Evolutionary conservation across 768 basidiomycete species (phyloP).

Genomic region (Rhizopogon salebrosus): DNA sequence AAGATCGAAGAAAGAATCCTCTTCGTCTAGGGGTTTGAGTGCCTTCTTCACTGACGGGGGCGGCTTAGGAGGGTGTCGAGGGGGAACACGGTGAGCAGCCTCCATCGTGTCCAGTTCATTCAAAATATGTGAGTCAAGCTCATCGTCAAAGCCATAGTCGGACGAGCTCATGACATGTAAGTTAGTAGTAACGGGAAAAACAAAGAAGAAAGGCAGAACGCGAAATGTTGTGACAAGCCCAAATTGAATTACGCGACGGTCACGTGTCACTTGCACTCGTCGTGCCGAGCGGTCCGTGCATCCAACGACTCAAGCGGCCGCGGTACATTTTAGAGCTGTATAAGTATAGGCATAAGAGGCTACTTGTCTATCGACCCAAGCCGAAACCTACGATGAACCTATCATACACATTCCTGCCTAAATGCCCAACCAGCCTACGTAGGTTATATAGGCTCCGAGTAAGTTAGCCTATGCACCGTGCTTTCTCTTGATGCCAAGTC

Average conservation of each 20-base stretch:
- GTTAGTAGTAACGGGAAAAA: not conserved
- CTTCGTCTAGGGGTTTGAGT: slow-evolving; percentile 22
- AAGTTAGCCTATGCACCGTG: too few relatives aligned
- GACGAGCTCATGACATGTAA: slow-evolving; percentile 53
- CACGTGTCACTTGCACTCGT: too few relatives aligned
- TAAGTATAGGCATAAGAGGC: too few relatives aligned
- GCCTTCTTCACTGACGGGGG: slow-evolving; percentile 2
- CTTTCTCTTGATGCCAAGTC: too few relatives aligned
- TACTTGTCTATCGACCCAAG: too few relatives aligned
- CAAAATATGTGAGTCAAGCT: slow-evolving; percentile 54
- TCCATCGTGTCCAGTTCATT: slow-evolving; percentile 68
- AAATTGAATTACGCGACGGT: not conserved
- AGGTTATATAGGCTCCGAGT: too few relatives aligned
- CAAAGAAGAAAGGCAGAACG: not conserved
- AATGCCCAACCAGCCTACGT: too few relatives aligned
- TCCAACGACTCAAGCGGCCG: too few relatives aligned
- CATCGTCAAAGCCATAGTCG: slow-evolving; percentile 70
- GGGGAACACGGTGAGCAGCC: slow-evolving; percentile 39
- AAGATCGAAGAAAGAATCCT: slow-evolving; percentile 47
- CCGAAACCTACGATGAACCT: too few relatives aligned
- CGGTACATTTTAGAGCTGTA: too few relatives aligned
- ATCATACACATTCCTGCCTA: too few relatives aligned
- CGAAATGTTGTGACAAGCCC: not conserved
- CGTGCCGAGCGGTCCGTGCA: too few relatives aligned
- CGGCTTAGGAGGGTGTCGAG: slow-evolving; percentile 11